These are phyloP conservation scores for Macaranga tanarius DNA, from an alignment of 441 rosid species.

Conservation along the genomic window DNA sequence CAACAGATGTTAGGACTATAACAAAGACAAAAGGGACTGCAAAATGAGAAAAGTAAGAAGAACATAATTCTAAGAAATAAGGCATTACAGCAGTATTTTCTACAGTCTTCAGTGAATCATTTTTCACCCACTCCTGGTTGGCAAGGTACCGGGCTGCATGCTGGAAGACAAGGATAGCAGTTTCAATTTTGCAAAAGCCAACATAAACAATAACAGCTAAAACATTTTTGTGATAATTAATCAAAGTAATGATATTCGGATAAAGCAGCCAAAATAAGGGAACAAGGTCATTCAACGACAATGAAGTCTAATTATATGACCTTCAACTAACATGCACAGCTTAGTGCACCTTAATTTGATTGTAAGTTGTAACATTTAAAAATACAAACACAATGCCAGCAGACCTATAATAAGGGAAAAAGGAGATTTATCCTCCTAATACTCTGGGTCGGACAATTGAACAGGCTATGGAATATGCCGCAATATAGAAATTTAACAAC, in stretches of 20 bases:
- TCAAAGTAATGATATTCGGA: neutral
- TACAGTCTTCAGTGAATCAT: slow-evolving; percentile 92
- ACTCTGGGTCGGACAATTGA: neutral
- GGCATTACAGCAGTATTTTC: slow-evolving; percentile 95
- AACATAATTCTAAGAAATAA: slow-evolving; percentile 15
- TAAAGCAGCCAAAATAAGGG: neutral
- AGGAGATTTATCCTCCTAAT: neutral
- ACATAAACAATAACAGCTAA: neutral
- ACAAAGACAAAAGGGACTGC: slow-evolving; percentile 14
- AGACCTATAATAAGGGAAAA: neutral
- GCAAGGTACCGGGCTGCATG: slow-evolving; percentile 99
- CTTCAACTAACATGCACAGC: neutral
- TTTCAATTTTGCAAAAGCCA: slow-evolving; percentile 23
- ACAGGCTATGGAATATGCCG: neutral
- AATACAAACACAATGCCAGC: neutral
- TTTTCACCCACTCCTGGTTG: slow-evolving; percentile 99
- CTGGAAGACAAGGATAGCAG: slow-evolving; percentile 46
- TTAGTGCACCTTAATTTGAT: neutral
- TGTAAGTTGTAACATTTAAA: neutral
- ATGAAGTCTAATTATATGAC: neutral
- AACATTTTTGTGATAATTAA: neutral
- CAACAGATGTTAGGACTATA: too few relatives aligned
- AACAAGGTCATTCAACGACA: neutral
- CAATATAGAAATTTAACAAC: neutral
- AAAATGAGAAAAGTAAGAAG: slow-evolving; percentile 25